Percentiles rank a stretch among this genome's conserved stretches.
These are phyloP conservation scores for Selaginella tamariscina DNA, from an alignment of 75 land plant genomes.

Conservation along the genomic window DNA sequence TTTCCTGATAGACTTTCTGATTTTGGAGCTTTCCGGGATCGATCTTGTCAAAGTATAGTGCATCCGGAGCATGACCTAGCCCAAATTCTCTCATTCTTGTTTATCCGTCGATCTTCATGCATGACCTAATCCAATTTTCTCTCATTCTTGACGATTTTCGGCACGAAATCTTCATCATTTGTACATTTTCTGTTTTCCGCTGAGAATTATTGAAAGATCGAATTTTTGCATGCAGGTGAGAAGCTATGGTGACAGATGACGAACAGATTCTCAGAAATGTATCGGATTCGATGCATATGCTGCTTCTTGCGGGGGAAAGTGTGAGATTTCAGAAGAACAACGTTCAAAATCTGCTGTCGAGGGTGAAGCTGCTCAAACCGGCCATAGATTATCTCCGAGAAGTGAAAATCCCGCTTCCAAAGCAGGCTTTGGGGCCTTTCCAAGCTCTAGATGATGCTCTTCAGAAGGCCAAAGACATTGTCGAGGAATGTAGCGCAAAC, in stretches of 20 bases:
- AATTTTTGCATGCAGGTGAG: too few species aligned
- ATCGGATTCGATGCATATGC: not conserved
- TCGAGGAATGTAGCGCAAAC: conserved; percentile 9
- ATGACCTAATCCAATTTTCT: too few species aligned
- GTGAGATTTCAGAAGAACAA: not conserved
- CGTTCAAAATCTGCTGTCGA: not conserved
- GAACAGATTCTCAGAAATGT: not conserved
- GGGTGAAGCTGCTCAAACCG: conserved; percentile 10
- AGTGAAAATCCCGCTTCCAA: not conserved
- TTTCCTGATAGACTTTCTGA: too few species aligned
- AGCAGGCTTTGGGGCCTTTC: not conserved
- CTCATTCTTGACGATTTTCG: too few species aligned
- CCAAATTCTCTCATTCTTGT: too few species aligned
- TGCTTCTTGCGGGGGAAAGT: not conserved
- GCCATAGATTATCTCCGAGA: conserved; percentile 4
- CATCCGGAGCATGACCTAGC: too few species aligned
- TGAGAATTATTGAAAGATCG: too few species aligned
- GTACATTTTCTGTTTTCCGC: too few species aligned
- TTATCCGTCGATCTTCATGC: too few species aligned
- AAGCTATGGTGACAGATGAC: conserved; percentile 4
- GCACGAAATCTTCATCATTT: too few species aligned
- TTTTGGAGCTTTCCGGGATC: too few species aligned
- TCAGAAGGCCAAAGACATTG: not conserved
- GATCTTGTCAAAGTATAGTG: too few species aligned
- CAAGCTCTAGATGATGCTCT: not conserved